Evolutionary conservation across 768 basidiomycete genomes (phyloP).

Genomic region (Lyophyllum atratum): DNA sequence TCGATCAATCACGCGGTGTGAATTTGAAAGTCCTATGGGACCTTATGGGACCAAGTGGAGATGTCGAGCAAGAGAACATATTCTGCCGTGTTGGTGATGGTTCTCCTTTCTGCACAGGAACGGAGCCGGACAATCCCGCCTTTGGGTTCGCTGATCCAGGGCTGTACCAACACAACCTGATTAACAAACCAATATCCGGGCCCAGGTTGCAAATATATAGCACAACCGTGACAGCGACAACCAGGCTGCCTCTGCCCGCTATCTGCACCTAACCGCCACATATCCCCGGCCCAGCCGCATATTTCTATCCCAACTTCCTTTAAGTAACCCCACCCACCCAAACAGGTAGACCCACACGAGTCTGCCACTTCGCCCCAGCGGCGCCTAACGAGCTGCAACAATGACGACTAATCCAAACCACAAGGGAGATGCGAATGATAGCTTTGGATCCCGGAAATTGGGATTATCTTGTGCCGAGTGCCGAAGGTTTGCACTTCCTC

Average conservation of each 20-base stretch:
- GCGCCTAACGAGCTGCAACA: background rate
- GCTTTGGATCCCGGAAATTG: slow-evolving; percentile 31
- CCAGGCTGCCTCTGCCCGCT: background rate
- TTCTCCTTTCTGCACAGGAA: background rate
- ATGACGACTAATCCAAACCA: slow-evolving; percentile 11
- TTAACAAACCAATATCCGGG: no score
- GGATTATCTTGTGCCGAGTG: slow-evolving; percentile 56
- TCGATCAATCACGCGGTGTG: background rate
- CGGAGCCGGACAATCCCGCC: slow-evolving; percentile 13
- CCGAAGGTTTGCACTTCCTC: slow-evolving; percentile 37
- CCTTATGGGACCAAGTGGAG: no score
- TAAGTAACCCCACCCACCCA: background rate
- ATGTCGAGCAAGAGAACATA: no score
- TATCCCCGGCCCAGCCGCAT: background rate
- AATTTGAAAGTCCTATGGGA: background rate
- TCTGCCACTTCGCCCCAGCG: background rate
- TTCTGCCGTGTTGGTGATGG: no score
- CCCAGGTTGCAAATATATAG: no score
- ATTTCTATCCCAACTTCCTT: background rate
- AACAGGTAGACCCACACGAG: background rate
- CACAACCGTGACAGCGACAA: background rate
- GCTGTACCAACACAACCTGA: background rate
- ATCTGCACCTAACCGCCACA: background rate
- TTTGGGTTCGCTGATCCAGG: background rate
- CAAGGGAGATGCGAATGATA: slow-evolving; percentile 14